Conservation (phyloP, 2,329 filamentous ascomycete species). For the Aspergillus flavus region DNA sequence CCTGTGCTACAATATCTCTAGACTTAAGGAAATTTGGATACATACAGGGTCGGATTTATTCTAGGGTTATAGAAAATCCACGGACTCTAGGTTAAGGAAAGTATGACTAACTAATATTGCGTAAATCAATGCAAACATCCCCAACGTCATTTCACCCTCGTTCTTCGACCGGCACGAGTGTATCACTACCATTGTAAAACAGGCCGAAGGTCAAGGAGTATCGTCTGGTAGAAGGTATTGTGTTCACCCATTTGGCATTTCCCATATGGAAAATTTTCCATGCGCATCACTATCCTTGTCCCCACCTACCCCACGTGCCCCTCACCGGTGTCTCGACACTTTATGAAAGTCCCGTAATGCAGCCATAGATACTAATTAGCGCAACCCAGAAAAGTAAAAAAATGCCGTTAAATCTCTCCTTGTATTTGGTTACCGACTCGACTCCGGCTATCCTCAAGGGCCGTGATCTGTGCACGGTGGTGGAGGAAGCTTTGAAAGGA, state of each 20-base stretch:
- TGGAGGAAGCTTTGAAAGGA: constrained; percentile 73
- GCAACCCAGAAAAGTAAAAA: constrained; percentile 30
- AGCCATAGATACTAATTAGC: not conserved
- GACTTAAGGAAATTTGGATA: not conserved
- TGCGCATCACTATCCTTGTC: not conserved
- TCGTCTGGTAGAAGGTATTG: not conserved
- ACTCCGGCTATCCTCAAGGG: constrained; percentile 79
- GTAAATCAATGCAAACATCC: not conserved
- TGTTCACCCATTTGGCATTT: not conserved
- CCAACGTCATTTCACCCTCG: not conserved
- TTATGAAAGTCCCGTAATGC: not conserved
- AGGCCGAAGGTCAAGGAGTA: not conserved
- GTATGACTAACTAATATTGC: not conserved
- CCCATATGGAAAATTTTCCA: constrained; percentile 1
- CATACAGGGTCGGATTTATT: not conserved
- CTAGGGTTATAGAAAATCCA: not conserved
- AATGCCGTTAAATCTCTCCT: constrained; percentile 68
- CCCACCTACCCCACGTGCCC: constrained; percentile 7
- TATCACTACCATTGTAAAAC: not conserved
- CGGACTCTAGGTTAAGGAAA: too few relatives aligned
- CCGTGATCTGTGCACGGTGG: constrained; percentile 70
- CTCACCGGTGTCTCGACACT: not conserved
- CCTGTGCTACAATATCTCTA: not conserved
- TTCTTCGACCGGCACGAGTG: not conserved
- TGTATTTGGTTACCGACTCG: constrained; percentile 93